Evolutionary conservation across 352 stramenopile genomes (phyloP).

Genomic region (Globisporangium cederbergense): DNA sequence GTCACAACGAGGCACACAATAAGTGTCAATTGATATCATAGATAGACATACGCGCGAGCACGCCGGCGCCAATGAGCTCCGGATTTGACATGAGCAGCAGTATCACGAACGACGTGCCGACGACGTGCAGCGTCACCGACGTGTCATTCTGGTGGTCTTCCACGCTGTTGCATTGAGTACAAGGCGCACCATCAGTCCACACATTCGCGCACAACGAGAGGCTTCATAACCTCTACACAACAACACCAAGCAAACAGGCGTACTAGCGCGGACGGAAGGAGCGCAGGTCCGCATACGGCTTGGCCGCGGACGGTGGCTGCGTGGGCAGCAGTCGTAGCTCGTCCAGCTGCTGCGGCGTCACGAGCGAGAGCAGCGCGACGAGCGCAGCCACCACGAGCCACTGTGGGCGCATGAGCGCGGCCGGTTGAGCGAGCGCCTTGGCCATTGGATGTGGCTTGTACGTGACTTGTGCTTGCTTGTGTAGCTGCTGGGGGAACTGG

Average conservation of each 20-base stretch:
- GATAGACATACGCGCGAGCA: conserved; percentile 20
- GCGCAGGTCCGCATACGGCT: conserved; percentile 36
- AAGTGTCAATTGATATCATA: neutral
- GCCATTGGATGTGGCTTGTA: conserved; percentile 11
- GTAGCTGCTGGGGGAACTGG: neutral
- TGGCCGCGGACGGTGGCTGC: conserved; percentile 27
- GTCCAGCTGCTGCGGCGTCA: conserved; percentile 20
- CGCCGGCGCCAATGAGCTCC: conserved; percentile 28
- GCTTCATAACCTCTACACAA: neutral
- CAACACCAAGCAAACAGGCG: conserved; percentile 2
- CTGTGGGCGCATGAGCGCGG: conserved; percentile 25
- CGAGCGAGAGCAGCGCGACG: conserved; percentile 27
- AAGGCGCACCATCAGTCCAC: neutral
- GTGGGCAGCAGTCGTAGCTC: conserved; percentile 8
- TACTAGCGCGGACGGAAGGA: conserved; percentile 51
- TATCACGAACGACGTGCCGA: conserved; percentile 37
- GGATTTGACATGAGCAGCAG: conserved; percentile 33
- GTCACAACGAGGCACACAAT: neutral
- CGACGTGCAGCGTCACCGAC: conserved; percentile 38
- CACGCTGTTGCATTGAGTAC: conserved; percentile 12
- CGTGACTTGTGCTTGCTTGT: neutral
- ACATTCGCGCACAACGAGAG: neutral
- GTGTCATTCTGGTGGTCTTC: conserved; percentile 44
- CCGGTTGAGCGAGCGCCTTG: conserved; percentile 16
- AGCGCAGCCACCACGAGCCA: conserved; percentile 29